Evolutionary conservation across 116 monocot species (phyloP).

Genomic region (Phalaenopsis hybrid): DNA sequence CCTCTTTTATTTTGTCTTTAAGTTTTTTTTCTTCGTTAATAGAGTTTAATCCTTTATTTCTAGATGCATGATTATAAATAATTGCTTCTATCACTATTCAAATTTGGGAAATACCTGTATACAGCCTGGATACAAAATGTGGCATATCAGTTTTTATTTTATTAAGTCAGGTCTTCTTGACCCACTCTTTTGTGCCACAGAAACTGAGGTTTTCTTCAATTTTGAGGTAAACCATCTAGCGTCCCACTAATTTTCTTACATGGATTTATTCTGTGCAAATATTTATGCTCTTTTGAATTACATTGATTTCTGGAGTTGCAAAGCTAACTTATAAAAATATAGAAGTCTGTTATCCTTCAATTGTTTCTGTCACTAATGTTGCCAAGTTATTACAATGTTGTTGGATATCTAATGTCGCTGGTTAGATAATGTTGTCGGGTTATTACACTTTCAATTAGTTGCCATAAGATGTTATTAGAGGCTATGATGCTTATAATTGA

Average conservation of each 20-base stretch:
- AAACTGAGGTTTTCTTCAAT: conserved; percentile 8
- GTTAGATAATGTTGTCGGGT: no score
- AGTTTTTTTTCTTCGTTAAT: neutral
- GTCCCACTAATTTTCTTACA: no score
- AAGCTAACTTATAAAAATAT: neutral
- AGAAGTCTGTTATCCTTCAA: neutral
- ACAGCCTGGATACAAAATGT: conserved; percentile 61
- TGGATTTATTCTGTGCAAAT: neutral
- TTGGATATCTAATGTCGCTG: no score
- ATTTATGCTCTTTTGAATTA: neutral
- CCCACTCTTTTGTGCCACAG: conserved; percentile 32
- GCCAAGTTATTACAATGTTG: no score
- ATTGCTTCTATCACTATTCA: neutral
- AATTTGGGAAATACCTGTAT: conserved; percentile 10
- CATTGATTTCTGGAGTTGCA: no score
- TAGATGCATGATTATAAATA: neutral
- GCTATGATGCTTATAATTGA: no score
- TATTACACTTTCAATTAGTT: no score
- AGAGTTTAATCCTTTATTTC: neutral
- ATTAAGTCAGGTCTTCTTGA: conserved; percentile 32
- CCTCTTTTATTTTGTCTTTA: no score
- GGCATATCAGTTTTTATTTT: conserved; percentile 55
- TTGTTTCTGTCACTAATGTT: no score
- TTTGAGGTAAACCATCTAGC: neutral
- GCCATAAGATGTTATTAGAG: no score